Evolutionary conservation across 2,329 filamentous ascomycete genomes (phyloP), one percentile per base, ranked within the genome.

Genomic region (Didymosphaeria variabile): DNA sequence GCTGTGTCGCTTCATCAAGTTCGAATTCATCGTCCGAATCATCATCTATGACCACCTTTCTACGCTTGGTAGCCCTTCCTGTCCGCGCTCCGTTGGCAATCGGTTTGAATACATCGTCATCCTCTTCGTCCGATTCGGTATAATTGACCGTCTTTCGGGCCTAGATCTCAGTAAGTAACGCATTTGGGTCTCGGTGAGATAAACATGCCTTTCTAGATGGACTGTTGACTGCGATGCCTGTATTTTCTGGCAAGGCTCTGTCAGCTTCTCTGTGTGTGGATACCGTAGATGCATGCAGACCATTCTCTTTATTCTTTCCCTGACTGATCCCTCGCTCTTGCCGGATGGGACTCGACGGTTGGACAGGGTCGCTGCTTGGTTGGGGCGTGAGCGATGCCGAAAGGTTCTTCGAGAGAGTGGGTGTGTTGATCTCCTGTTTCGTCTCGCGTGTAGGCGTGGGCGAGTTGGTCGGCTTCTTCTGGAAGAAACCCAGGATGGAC

Each of bases 91-190:
- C 81, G 45, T 77, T 80, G 44, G 82, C 80, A n/a, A 81, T 79
- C 8, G 86, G 84, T 55, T 81, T 80, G 72, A 94, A 90, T 0
- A 91, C 87, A 47, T 89, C 88, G 23, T 94, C 90, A 53, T 93
- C 90, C 59, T 93, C 90, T 49, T 92, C 91, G 47, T 92, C 92
- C 1, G 92, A 93, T 72, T 97, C 94, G 65, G 91, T 90, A 76
- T 98, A 98, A 75, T 86, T 95, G 67, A 95, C 85, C 49, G 83
- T 77, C 70, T 88, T 90, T 76, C 87, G 89, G 13, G 82, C 84
- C 84, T 88, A 50, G 2, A 26, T 5, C 10, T 5, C 3, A 13
- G 10, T 17, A n/a, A 38, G 36, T n/a, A 55, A 71, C 38, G 71
- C 62, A 32, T 47, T 2, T 46, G 15, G 46, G 17, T 44, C 23